A percentile compares a stretch with the other conserved stretches of the same genome.
These are phyloP conservation scores for Colletotrichum chrysophilum DNA, from an alignment of 2,329 filamentous ascomycete genomes.

Conservation along the genomic window DNA sequence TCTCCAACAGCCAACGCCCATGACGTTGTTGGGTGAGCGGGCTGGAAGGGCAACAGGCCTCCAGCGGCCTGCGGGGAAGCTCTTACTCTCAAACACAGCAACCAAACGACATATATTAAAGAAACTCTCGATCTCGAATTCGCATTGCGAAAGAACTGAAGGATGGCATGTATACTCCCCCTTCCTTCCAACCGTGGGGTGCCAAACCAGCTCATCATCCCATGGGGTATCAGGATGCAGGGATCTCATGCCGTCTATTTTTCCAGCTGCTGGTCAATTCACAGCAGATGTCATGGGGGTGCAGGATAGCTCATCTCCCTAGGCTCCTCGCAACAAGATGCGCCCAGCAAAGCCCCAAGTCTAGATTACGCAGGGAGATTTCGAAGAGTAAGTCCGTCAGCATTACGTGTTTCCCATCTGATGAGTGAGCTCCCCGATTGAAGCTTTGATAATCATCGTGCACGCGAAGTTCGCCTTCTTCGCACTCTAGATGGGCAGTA, in stretches of 20 bases:
- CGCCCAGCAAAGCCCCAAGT: not conserved
- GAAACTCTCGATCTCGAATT: not conserved
- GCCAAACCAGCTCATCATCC: not conserved
- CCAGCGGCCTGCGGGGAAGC: not conserved
- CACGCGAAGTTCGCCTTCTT: not conserved
- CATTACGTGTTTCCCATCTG: not conserved
- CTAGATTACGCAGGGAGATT: not conserved
- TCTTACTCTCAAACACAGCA: not conserved
- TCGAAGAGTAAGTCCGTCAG: not conserved
- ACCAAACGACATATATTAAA: not conserved
- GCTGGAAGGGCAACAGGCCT: not conserved
- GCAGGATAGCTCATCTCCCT: not conserved
- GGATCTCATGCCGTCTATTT: not conserved
- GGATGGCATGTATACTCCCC: not conserved
- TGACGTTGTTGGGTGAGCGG: not conserved
- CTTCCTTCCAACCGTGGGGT: not conserved
- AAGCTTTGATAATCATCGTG: not conserved
- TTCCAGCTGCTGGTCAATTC: not conserved
- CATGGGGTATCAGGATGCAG: not conserved
- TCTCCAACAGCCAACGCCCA: not conserved
- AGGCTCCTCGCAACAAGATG: not conserved
- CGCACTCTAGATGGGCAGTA: not conserved
- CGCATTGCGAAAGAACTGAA: not conserved
- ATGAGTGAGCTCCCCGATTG: not conserved
- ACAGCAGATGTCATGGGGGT: not conserved